phyloP scores from a whole-genome alignment of 805 yeast species.

The Myxozyma melibiosi region DNA sequence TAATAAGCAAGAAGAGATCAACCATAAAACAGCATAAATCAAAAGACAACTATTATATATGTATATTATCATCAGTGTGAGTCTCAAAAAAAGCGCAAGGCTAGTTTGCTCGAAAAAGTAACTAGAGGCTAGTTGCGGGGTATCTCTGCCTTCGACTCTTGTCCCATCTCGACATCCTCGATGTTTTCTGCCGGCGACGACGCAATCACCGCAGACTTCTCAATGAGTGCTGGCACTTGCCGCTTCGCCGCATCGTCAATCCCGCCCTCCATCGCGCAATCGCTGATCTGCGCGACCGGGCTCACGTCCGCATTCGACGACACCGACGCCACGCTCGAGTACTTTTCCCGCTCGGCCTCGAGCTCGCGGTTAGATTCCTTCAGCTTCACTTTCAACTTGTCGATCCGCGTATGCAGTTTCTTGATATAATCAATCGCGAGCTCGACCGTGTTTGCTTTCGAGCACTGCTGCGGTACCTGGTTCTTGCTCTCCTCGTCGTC shows the following conservation, averaged over 20 bases:
- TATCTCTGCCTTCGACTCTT: too few relatives aligned
- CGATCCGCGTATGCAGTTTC: constrained; percentile 47
- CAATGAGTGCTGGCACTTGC: background rate
- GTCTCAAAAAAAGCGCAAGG: too few relatives aligned
- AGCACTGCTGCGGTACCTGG: constrained; percentile 38
- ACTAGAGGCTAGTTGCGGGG: too few relatives aligned
- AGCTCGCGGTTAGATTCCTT: constrained; percentile 9
- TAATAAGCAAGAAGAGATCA: too few relatives aligned
- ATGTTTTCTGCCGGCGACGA: too few relatives aligned
- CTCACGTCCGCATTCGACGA: constrained; percentile 6
- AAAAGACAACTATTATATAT: too few relatives aligned
- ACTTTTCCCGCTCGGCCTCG: constrained; percentile 5
- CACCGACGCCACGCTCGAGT: background rate
- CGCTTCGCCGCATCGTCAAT: background rate
- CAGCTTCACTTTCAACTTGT: constrained; percentile 27
- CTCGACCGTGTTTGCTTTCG: constrained; percentile 95
- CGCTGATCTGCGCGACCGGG: background rate
- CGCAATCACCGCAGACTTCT: too few relatives aligned
- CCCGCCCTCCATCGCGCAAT: background rate
- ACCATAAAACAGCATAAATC: too few relatives aligned
- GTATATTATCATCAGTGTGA: too few relatives aligned
- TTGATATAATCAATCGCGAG: constrained; percentile 74
- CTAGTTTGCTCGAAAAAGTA: too few relatives aligned
- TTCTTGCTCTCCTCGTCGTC: constrained; percentile 51
- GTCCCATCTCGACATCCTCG: too few relatives aligned